phyloP scores from a whole-genome alignment of 169 alveolate genomes.

The Plasmodium relictum region DNA sequence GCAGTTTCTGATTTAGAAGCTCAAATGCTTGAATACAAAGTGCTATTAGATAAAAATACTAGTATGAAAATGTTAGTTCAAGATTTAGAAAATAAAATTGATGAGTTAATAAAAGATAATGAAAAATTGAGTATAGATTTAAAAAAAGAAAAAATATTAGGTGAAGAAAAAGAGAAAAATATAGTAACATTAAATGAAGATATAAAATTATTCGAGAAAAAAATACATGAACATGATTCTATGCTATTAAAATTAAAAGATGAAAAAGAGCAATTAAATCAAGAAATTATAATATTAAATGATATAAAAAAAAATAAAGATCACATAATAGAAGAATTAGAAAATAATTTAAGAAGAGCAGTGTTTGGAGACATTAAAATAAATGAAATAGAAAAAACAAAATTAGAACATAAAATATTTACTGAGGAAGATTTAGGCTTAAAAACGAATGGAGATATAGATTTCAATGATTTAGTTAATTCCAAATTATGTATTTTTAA shows the following conservation, averaged over 20 bases:
- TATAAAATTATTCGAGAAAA: slow-evolving; percentile 31
- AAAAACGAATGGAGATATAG: slow-evolving; percentile 15
- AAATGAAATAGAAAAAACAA: slow-evolving; percentile 47
- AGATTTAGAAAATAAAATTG: slow-evolving; percentile 74
- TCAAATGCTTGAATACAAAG: slow-evolving; percentile 75
- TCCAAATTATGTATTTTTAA: slow-evolving; percentile 58
- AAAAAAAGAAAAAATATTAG: slow-evolving; percentile 60
- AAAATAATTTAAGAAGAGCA: slow-evolving; percentile 75
- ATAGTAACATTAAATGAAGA: slow-evolving; percentile 39
- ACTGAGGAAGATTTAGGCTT: slow-evolving; percentile 70
- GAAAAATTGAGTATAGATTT: slow-evolving; percentile 70
- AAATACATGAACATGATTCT: slow-evolving; percentile 36
- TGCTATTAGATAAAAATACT: slow-evolving; percentile 72
- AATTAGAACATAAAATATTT: slow-evolving; percentile 44
- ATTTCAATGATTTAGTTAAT: slow-evolving; percentile 24
- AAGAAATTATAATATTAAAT: slow-evolving; percentile 49
- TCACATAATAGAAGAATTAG: slow-evolving; percentile 60
- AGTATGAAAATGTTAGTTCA: slow-evolving; percentile 76
- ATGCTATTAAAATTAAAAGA: slow-evolving; percentile 47
- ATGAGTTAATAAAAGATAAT: slow-evolving; percentile 74
- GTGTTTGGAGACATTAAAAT: slow-evolving; percentile 72
- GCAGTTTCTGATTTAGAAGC: slow-evolving; percentile 61
- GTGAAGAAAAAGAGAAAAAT: slow-evolving; percentile 62
- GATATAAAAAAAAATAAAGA: slow-evolving; percentile 65
- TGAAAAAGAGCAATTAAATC: slow-evolving; percentile 63